Base-by-base conservation (phyloP, 768 basidiomycete genomes). In the Guyanaporus albipodus region DNA sequence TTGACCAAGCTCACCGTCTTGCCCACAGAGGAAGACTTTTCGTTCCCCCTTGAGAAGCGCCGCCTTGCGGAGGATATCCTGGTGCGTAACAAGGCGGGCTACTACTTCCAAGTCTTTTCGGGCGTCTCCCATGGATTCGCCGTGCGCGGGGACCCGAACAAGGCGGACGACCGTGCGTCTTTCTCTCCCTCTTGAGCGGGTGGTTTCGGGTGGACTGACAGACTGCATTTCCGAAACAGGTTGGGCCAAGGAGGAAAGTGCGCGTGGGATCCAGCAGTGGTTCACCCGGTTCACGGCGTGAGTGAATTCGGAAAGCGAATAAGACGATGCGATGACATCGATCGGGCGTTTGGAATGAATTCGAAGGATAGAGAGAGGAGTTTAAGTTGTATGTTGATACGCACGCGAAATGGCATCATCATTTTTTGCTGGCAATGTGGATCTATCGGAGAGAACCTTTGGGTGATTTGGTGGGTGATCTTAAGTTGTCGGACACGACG, bases 191-290 rank as follows among this genome's bases (percentile, higher is more conserved):
- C 18, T 22, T n/a, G n/a, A n/a, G n/a, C n/a, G n/a, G n/a, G n/a
- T n/a, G n/a, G 11, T 32, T 7, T 32, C 7, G 9, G 4, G 0
- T 32, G 8, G n/a, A n/a, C 8, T 32, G 31, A n/a, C n/a, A n/a
- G n/a, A n/a, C n/a, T 32, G n/a, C 15, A 4, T 3, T 17, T 7
- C 4, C 22, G n/a, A 38, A 11, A 31, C 39, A 81, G 78, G 78
- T 17, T 80, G 77, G 78, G 76, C 76, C 4, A 80, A 79, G 58
- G 79, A 81, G 45, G 75, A 80, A 46, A 73, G 75, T 14, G 78
- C 78, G 2, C 66, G 70, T 3, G 71, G 73, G 21, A 66, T 79
- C 29, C 56, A 71, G 10, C 61, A 53, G 2, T 81, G 78, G 77
- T 78, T 79, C 55, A 56, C 60, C 33, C 59, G 76, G 10, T 78